phyloP scores from a whole-genome alignment of 2,329 filamentous ascomycete genomes.

The Chaetothyriales sp. region DNA sequence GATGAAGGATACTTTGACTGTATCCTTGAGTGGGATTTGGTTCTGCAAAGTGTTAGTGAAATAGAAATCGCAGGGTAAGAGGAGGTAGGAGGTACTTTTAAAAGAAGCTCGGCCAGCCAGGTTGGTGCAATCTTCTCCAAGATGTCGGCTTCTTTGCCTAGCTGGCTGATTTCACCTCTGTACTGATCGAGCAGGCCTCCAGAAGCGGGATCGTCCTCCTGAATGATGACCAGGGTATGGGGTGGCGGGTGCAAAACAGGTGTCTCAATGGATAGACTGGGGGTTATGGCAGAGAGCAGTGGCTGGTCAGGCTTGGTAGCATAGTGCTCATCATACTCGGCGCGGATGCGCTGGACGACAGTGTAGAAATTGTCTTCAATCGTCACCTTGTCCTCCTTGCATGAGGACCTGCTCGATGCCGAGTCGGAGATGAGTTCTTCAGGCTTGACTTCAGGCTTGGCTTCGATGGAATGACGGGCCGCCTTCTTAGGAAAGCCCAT shows the following conservation, averaged over 20 bases:
- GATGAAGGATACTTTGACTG: constrained; percentile 88
- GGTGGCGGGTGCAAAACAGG: constrained; percentile 30
- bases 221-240: constrained; percentile 46
- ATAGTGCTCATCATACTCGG: constrained; percentile 32
- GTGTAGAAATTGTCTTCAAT: constrained; percentile 33
- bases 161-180: constrained; percentile 65
- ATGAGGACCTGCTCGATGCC: constrained; percentile 36
- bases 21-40: constrained; percentile 69
- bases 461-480: constrained; percentile 44
- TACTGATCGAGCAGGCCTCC: constrained; percentile 70
- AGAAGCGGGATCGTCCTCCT: constrained; percentile 48
- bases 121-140: constrained; percentile 77
- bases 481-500: constrained; percentile 65
- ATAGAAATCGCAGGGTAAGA: too few relatives aligned
- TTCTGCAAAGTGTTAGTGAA: constrained; percentile 38
- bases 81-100: constrained; percentile 38
- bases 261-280: constrained; percentile 31
- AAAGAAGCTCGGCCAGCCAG: constrained; percentile 80
- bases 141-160: constrained; percentile 61
- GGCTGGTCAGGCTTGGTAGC: constrained; percentile 24
- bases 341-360: constrained; percentile 30
- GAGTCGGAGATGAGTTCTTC: constrained; percentile 53
- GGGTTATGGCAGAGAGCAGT: constrained; percentile 26
- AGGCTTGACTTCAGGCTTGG: constrained; percentile 51
- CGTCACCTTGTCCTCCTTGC: constrained; percentile 35